Evolutionary conservation across 306 rosid genomes (phyloP).

Genomic region (Quercus cerris): DNA sequence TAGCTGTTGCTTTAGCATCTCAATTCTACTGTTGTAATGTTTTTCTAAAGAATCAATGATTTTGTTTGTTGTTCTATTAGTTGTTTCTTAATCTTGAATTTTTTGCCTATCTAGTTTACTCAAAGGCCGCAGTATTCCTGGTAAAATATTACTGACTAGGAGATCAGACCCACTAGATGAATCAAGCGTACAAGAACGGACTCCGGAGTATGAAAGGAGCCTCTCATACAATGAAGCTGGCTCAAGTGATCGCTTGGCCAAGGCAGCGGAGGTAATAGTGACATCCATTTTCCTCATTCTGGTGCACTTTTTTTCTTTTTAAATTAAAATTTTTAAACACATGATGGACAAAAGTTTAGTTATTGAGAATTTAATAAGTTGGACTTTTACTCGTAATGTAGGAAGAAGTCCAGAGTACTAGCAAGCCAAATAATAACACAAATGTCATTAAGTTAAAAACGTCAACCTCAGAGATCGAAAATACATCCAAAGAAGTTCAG

Average conservation of each 20-base stretch:
- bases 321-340: background rate
- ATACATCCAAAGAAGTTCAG: constrained; percentile 43
- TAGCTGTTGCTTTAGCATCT: background rate
- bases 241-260: constrained; percentile 51
- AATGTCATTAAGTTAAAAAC: constrained; percentile 46
- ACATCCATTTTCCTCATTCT: background rate
- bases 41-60: background rate
- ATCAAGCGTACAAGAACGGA: constrained; percentile 33
- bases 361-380: background rate
- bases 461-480: constrained; percentile 38
- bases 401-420: constrained; percentile 55
- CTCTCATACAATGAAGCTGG: constrained; percentile 55
- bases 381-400: constrained; percentile 33
- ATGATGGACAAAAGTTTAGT: background rate
- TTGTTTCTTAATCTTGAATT: background rate
- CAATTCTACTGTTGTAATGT: background rate
- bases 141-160: constrained; percentile 75
- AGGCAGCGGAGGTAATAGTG: constrained; percentile 49
- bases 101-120: constrained; percentile 57
- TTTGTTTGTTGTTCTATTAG: background rate
- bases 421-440: constrained; percentile 33
- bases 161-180: constrained; percentile 46
- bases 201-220: constrained; percentile 57
- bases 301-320: background rate
- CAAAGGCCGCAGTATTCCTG: constrained; percentile 93